These are phyloP conservation scores for Chaetoceros muelleri DNA, from an alignment of 108 stramenopile species.

Conservation along the genomic window DNA sequence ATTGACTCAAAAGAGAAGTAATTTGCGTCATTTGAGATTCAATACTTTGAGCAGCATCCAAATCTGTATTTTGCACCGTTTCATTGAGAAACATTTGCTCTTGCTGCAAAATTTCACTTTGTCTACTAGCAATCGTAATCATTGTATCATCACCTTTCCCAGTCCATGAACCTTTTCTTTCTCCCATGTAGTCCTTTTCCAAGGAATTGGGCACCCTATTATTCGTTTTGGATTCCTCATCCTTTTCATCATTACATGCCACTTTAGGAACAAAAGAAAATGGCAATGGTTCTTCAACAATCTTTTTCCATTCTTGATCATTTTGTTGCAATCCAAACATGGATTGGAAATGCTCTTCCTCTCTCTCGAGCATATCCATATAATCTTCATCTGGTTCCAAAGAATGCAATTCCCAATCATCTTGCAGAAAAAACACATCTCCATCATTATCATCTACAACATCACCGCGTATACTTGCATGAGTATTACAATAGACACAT, in stretches of 20 bases:
- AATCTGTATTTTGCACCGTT: slow-evolving; percentile 44
- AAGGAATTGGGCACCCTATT: slow-evolving; percentile 2
- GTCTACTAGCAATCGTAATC: slow-evolving; percentile 3
- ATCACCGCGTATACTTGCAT: not conserved
- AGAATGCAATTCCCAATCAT: not conserved
- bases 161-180: slow-evolving; percentile 7
- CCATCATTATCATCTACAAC: not conserved
- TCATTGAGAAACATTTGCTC: slow-evolving; percentile 48
- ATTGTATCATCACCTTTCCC: slow-evolving; percentile 22
- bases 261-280: slow-evolving; percentile 14
- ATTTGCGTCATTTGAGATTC: slow-evolving; percentile 76
- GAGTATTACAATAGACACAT: slow-evolving; percentile 17
- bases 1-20: slow-evolving; percentile 62
- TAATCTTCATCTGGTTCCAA: too few species aligned
- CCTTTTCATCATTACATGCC: slow-evolving; percentile 6
- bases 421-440: not conserved
- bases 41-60: slow-evolving; percentile 70
- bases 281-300: too few species aligned
- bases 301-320: too few species aligned
- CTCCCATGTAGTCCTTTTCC: not conserved
- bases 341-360: too few species aligned
- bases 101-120: slow-evolving; percentile 40
- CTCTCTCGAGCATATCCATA: too few species aligned
- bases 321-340: too few species aligned
- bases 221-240: not conserved